Conservation (phyloP, 148 eudicot species). For the Chenopodium berlandieri region DNA sequence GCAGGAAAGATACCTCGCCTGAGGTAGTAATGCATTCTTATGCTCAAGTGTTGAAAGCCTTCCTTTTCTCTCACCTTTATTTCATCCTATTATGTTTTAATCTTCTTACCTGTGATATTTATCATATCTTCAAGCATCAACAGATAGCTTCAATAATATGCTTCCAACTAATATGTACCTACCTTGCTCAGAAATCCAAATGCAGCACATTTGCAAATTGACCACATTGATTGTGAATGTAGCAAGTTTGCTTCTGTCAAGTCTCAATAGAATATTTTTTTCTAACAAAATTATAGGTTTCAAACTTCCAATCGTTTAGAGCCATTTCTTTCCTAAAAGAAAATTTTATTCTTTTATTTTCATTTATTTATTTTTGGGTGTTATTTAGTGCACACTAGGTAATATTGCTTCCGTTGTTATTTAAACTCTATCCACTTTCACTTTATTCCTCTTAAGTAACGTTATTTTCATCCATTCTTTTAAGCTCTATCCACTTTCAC, state of each 20-base stretch:
- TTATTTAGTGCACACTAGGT: too few relatives aligned
- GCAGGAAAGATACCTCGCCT: slow-evolving; percentile 62
- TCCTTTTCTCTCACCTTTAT: not conserved
- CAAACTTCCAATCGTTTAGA: not conserved
- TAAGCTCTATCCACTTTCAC: too few relatives aligned
- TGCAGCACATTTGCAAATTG: not conserved
- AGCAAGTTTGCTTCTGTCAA: not conserved
- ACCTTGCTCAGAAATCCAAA: too few relatives aligned
- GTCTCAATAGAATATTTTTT: not conserved
- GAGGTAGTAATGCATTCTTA: slow-evolving; percentile 46
- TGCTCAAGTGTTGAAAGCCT: not conserved
- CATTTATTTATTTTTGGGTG: too few relatives aligned
- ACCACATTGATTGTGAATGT: not conserved
- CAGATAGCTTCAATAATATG: not conserved
- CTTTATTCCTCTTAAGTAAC: too few relatives aligned
- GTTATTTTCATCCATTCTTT: too few relatives aligned
- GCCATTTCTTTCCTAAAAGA: not conserved
- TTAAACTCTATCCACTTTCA: too few relatives aligned
- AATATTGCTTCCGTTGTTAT: too few relatives aligned
- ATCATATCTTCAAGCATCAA: not conserved
- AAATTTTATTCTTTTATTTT: not conserved
- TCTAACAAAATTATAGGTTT: not conserved
- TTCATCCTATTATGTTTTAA: too few relatives aligned
- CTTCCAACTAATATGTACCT: not conserved
- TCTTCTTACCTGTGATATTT: not conserved